These are phyloP conservation scores for Pseudogymnoascus sp. DNA, from an alignment of 2,329 filamentous ascomycete genomes.

Conservation along the genomic window DNA sequence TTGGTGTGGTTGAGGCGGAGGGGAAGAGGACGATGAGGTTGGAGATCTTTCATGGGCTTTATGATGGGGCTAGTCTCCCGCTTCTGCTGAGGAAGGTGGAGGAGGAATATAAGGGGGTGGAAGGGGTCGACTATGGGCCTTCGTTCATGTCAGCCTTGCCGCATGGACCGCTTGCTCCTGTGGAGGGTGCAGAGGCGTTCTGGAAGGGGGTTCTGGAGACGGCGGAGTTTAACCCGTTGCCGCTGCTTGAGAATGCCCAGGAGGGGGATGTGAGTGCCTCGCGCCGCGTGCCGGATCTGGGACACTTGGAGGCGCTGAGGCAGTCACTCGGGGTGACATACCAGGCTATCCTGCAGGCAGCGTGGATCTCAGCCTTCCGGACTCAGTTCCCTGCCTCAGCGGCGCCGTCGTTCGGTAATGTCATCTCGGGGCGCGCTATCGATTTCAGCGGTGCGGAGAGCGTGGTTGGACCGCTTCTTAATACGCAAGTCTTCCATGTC, in stretches of 20 bases:
- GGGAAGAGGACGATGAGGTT: slow-evolving; percentile 40
- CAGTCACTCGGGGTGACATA: slow-evolving; percentile 60
- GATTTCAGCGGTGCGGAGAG: slow-evolving; percentile 56
- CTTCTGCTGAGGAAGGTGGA: slow-evolving; percentile 55
- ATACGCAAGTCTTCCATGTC: slow-evolving; percentile 69
- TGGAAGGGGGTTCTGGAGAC: slow-evolving; percentile 52
- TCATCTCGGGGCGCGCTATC: slow-evolving; percentile 71
- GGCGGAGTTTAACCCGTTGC: slow-evolving; percentile 24
- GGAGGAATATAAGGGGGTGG: slow-evolving; percentile 37
- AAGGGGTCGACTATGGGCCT: slow-evolving; percentile 32
- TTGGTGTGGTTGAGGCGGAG: slow-evolving; percentile 11
- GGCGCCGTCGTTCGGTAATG: slow-evolving; percentile 52
- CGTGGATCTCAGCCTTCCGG: slow-evolving; percentile 59
- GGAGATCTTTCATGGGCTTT: slow-evolving; percentile 76
- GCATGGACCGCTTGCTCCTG: slow-evolving; percentile 55
- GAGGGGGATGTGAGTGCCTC: slow-evolving; percentile 19
- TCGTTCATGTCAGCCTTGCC: slow-evolving; percentile 59
- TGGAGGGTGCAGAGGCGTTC: slow-evolving; percentile 48
- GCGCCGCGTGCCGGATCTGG: slow-evolving; percentile 30
- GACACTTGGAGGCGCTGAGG: slow-evolving; percentile 43
- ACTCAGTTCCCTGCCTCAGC: slow-evolving; percentile 38
- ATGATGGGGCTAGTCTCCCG: slow-evolving; percentile 73
- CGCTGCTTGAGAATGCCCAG: slow-evolving; percentile 15
- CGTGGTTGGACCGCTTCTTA: slow-evolving; percentile 78
- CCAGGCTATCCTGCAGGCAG: slow-evolving; percentile 69